Percentiles rank a stretch among this genome's conserved stretches.
Evolutionary conservation across 257 asterid species (phyloP).

Genomic region (Primulina huaijiensis): DNA sequence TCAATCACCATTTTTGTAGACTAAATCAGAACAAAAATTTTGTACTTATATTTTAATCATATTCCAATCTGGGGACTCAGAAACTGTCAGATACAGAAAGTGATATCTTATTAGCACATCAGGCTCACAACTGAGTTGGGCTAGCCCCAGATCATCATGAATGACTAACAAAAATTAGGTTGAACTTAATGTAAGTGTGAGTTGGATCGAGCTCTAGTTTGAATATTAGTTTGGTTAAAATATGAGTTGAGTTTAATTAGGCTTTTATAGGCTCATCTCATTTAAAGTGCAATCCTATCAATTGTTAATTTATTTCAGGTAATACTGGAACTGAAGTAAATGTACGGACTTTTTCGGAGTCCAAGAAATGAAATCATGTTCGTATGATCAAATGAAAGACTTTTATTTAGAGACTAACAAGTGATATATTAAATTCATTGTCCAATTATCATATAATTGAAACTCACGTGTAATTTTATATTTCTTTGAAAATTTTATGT

Average conservation of each 20-base stretch:
- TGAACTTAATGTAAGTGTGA: neutral
- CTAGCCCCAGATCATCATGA: neutral
- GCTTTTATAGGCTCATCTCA: neutral
- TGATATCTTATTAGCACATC: slow-evolving; percentile 18
- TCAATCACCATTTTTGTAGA: slow-evolving; percentile 33
- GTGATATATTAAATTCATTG: no score
- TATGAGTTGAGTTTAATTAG: neutral
- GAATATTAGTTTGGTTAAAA: neutral
- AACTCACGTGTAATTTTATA: no score
- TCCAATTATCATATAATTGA: no score
- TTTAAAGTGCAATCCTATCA: neutral
- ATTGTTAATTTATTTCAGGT: no score
- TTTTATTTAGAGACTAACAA: no score
- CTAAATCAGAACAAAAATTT: slow-evolving; percentile 24
- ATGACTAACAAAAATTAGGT: neutral
- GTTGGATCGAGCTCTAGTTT: neutral
- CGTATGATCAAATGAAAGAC: no score
- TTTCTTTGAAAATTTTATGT: no score
- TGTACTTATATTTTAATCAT: slow-evolving; percentile 22
- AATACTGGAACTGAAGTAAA: no score
- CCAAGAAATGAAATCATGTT: no score
- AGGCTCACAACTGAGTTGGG: neutral
- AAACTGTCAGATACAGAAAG: slow-evolving; percentile 24
- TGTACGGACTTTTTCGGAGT: no score
- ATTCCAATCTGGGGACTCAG: slow-evolving; percentile 20